These are phyloP conservation scores for Tetracladium setigerum DNA, from an alignment of 495 filamentous ascomycete species.

Conservation along the genomic window DNA sequence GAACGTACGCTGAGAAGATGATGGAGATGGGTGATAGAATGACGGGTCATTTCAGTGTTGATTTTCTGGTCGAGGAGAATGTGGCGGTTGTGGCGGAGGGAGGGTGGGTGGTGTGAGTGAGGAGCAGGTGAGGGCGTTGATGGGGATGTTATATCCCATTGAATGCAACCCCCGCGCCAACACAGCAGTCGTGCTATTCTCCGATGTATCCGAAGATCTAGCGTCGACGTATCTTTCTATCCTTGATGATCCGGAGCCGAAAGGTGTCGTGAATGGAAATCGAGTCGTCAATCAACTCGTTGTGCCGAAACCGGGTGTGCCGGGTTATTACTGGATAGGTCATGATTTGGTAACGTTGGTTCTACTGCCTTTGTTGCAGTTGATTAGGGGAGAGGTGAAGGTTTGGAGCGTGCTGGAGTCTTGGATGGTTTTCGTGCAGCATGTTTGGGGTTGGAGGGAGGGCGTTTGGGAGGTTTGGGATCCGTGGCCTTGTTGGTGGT, in stretches of 20 bases:
- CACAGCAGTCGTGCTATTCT: slow-evolving; percentile 49
- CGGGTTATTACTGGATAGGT: slow-evolving; percentile 48
- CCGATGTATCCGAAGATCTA: slow-evolving; percentile 23
- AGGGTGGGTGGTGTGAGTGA: slow-evolving; percentile 5
- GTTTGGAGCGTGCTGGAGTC: slow-evolving; percentile 17
- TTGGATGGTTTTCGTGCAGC: slow-evolving; percentile 27
- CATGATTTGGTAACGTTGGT: slow-evolving; percentile 49
- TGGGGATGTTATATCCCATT: slow-evolving; percentile 41
- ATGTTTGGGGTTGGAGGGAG: slow-evolving; percentile 50
- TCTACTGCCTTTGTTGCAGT: slow-evolving; percentile 32
- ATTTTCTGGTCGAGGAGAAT: slow-evolving; percentile 48
- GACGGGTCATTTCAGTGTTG: slow-evolving; percentile 65
- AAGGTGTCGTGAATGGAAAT: slow-evolving; percentile 12
- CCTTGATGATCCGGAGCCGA: slow-evolving; percentile 17
- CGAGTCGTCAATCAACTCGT: slow-evolving; percentile 12
- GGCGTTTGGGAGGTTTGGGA: slow-evolving; percentile 53
- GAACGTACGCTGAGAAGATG: slow-evolving; percentile 38
- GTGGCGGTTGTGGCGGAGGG: neutral
- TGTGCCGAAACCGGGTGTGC: slow-evolving; percentile 20
- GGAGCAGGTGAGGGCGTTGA: slow-evolving; percentile 17
- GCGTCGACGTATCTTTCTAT: slow-evolving; percentile 31
- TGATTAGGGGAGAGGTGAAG: slow-evolving; percentile 12
- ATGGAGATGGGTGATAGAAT: slow-evolving; percentile 29
- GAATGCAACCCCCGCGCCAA: slow-evolving; percentile 58
- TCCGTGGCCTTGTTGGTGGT: slow-evolving; percentile 47